Percentiles rank a stretch among this genome's conserved stretches.
phyloP scores from a whole-genome alignment of 2,329 filamentous ascomycete genomes.

The Talaromyces amestolkiae region DNA sequence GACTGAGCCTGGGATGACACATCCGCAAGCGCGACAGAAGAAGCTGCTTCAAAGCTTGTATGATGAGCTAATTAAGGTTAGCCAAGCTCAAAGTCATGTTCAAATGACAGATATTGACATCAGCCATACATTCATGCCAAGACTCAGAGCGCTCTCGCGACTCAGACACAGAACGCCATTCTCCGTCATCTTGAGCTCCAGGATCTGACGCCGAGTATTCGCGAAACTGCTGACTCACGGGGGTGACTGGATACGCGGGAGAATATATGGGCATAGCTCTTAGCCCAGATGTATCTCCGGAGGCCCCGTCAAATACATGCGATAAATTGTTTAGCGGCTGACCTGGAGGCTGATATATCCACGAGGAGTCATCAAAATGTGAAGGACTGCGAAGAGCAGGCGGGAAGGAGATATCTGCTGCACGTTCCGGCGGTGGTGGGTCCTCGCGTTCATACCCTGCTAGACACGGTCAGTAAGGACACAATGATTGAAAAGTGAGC shows the following conservation, averaged over 20 bases:
- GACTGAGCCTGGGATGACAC: not conserved
- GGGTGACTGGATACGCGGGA: not conserved
- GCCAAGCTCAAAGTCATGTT: not conserved
- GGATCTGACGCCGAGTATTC: not conserved
- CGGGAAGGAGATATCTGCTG: not conserved
- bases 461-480: not conserved
- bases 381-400: not conserved
- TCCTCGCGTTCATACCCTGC: not conserved
- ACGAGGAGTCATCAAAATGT: not conserved
- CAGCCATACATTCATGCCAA: not conserved
- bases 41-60: not conserved
- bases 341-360: not conserved
- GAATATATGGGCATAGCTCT: not conserved
- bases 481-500: not conserved
- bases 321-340: too few species aligned
- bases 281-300: not conserved
- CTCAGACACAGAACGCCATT: not conserved
- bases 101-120: not conserved
- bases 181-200: not conserved
- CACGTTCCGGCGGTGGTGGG: not conserved
- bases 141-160: not conserved
- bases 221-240: not conserved
- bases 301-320: not conserved
- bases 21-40: not conserved
- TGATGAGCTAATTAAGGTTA: not conserved